Base-by-base conservation (phyloP, 2,329 filamentous ascomycete species). In the Stenocarpella maydis region DNA sequence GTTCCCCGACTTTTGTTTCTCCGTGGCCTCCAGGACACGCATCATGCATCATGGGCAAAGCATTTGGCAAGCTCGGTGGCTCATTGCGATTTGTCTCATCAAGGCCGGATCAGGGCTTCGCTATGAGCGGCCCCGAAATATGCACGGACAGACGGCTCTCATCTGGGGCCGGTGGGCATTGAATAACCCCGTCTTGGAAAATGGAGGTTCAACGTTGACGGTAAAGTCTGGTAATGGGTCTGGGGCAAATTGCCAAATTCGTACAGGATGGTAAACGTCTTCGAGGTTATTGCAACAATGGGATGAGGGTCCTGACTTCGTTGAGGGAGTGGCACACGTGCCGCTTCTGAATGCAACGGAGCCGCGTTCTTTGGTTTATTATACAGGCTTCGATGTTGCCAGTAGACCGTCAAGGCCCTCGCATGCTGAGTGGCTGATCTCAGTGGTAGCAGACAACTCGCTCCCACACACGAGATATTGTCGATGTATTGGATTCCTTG, bases 21-120 rank as follows among this genome's bases (percentile, higher is more conserved):
- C 12, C 37, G 45, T 55, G 34, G 7, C 34, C 7, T 58, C 31
- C 45, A 60, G 26, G 43, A 26, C 65, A 70, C 24, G 41, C 26
- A 15, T 17, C 24, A 10, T 31, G 24, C n/a, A n/a, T n/a, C n/a
- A n/a, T n/a, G n/a, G n/a, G n/a, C n/a, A n/a, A n/a, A n/a, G n/a
- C 31, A 9, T 17, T 45, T 61, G n/a, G 24, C 7, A 58, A 58
- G 43, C 60, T 65, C 43, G 45, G 34, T 68, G 49, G 65, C 69
- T 70, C n/a, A 70, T 55, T 50, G 65, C 43, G 28, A 47, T n/a
- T 47, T 67, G 65, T 39, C 17, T 37, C 34, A 47, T 69, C 65
- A 68, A 70, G 69, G 43, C n/a, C 65, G 65, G 50, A 63, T 65
- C 55, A 70, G 37, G 52, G 55, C 69, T 12, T 37, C 52, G 26